Conservation (phyloP, 225 moss, liverwort and hornwort genomes). For the Bryum argenteum region DNA sequence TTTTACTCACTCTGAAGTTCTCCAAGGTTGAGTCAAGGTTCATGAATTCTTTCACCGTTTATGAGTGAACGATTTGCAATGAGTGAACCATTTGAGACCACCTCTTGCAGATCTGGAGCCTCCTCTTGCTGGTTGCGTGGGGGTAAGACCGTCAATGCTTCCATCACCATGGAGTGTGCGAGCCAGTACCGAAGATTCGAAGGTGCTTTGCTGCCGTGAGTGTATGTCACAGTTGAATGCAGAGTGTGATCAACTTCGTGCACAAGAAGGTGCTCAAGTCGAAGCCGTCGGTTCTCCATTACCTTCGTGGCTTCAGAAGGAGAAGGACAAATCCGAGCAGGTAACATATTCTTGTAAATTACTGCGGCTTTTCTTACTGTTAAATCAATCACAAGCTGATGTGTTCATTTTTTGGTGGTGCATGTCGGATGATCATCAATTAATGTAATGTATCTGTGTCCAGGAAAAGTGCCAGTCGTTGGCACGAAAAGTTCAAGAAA, state of each 20-base stretch:
- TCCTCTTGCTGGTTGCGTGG: slow-evolving; percentile 16
- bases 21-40: neutral
- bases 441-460: neutral
- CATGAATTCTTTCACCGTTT: no score
- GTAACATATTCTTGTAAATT: slow-evolving; percentile 11
- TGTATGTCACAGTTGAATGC: slow-evolving; percentile 28
- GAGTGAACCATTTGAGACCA: neutral
- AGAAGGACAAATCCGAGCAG: slow-evolving; percentile 36
- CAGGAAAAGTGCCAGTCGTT: slow-evolving; percentile 24
- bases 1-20: neutral
- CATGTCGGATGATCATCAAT: neutral
- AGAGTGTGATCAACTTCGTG: slow-evolving; percentile 28
- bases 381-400: neutral
- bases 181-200: slow-evolving; percentile 1
- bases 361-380: neutral
- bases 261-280: slow-evolving; percentile 24
- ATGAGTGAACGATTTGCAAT: neutral
- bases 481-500: slow-evolving; percentile 37
- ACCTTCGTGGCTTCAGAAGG: slow-evolving; percentile 39
- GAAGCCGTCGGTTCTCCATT: slow-evolving; percentile 18
- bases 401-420: neutral
- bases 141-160: neutral
- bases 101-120: neutral
- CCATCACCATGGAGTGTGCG: neutral
- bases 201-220: slow-evolving; percentile 23